A percentile compares a stretch with the other conserved stretches of the same genome.
These are phyloP conservation scores for Sclerotiophoma versabilis DNA, from an alignment of 2,329 filamentous ascomycete genomes.

Conservation along the genomic window DNA sequence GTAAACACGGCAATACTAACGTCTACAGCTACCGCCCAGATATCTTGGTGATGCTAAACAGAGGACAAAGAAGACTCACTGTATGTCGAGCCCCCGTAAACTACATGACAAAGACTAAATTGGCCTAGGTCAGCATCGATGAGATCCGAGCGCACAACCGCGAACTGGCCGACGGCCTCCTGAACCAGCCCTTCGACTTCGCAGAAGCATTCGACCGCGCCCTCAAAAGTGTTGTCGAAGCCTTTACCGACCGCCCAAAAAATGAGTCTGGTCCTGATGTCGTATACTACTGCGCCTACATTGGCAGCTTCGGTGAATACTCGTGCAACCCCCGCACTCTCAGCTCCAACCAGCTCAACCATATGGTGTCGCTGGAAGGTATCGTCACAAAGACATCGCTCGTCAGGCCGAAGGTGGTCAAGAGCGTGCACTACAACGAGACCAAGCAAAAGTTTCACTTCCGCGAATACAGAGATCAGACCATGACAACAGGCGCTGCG, in stretches of 20 bases:
- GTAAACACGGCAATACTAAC: conserved; percentile 9
- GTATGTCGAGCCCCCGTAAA: conserved; percentile 42
- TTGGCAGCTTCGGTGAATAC: conserved; percentile 93
- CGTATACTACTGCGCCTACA: conserved; percentile 93
- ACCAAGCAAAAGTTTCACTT: conserved; percentile 84
- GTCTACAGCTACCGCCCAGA: conserved; percentile 83
- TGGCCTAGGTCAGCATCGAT: conserved; percentile 66
- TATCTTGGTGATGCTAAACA: conserved; percentile 78
- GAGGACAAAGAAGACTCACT: conserved; percentile 64
- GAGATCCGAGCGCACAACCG: conserved; percentile 87
- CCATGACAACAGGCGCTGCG: conserved; percentile 87
- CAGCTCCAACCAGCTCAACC: conserved; percentile 87
- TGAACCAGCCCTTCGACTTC: conserved; percentile 88
- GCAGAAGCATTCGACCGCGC: conserved; percentile 87
- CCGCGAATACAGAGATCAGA: conserved; percentile 93
- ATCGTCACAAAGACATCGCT: conserved; percentile 97
- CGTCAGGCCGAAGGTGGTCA: conserved; percentile 95
- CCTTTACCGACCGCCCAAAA: conserved; percentile 76
- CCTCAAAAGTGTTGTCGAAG: conserved; percentile 85
- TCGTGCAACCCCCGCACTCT: conserved; percentile 94
- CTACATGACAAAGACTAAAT: conserved; percentile 6
- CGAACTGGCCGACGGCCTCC: conserved; percentile 80
- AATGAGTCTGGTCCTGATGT: conserved; percentile 80
- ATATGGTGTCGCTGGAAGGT: conserved; percentile 96
- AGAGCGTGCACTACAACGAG: conserved; percentile 97